Evolutionary conservation across 2,329 filamentous ascomycete genomes (phyloP).

Genomic region (Epicoccum nigrum): DNA sequence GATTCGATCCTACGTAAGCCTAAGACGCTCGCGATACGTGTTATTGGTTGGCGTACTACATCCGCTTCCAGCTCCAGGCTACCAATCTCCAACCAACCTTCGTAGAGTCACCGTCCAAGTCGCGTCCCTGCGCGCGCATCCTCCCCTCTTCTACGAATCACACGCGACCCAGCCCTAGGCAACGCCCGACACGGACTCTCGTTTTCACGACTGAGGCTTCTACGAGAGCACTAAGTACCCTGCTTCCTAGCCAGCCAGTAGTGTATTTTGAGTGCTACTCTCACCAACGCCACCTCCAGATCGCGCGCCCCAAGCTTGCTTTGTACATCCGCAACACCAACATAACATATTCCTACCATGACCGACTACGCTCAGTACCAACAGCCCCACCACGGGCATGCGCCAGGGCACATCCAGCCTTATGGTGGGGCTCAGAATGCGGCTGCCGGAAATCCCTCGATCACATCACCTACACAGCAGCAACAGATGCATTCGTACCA

Average conservation of each 20-base stretch:
- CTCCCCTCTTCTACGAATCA: constrained; percentile 30
- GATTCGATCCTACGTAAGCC: constrained; percentile 31
- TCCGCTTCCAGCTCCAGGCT: constrained; percentile 41
- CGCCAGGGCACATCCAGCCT: constrained; percentile 49
- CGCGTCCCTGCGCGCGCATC: constrained; percentile 34
- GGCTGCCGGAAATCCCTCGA: constrained; percentile 52
- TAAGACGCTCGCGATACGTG: constrained; percentile 22
- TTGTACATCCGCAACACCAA: constrained; percentile 29
- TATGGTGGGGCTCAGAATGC: constrained; percentile 47
- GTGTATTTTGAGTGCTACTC: constrained; percentile 43
- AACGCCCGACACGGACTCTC: constrained; percentile 24
- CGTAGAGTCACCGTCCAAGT: constrained; percentile 29
- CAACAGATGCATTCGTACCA: constrained; percentile 56
- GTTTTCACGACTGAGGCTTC: constrained; percentile 23
- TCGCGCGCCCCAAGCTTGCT: constrained; percentile 33
- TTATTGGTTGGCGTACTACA: constrained; percentile 42
- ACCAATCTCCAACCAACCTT: constrained; percentile 39
- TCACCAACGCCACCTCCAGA: constrained; percentile 30
- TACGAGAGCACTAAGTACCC: constrained; percentile 25
- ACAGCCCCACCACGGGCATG: constrained; percentile 54
- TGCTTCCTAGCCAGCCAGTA: constrained; percentile 39
- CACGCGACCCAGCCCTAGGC: constrained; percentile 32
- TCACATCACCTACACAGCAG: constrained; percentile 74
- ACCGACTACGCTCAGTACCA: constrained; percentile 59
- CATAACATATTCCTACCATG: constrained; percentile 35